Conservation (phyloP, 2,329 filamentous ascomycete genomes). For the Trichoderma guizhouense region DNA sequence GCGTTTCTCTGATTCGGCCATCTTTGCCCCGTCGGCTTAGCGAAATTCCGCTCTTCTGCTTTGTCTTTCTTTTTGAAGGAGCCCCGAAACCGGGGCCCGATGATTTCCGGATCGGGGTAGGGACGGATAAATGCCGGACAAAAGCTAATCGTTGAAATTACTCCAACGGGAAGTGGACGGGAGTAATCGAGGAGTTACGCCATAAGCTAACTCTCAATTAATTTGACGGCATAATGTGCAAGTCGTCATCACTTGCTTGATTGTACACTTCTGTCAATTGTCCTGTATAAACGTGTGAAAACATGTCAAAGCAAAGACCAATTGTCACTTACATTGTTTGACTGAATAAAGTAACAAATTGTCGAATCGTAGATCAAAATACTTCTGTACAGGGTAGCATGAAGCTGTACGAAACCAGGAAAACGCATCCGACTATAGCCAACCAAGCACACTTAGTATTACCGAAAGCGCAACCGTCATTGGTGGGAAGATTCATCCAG, state of each 20-base stretch:
- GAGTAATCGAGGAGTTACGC: not conserved
- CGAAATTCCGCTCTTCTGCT: not conserved
- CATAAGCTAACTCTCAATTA: not conserved
- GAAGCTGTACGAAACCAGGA: not conserved
- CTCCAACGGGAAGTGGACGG: not conserved
- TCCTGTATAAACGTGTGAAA: not conserved
- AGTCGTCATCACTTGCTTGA: not conserved
- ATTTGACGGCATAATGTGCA: not conserved
- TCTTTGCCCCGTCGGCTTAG: not conserved
- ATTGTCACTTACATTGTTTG: not conserved
- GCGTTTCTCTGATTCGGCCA: not conserved
- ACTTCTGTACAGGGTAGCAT: not conserved
- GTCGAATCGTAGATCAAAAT: not conserved
- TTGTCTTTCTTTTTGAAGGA: too few relatives aligned
- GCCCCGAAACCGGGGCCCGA: not conserved
- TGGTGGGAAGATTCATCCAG: slow-evolving; percentile 8
- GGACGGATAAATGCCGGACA: not conserved
- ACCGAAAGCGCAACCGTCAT: slow-evolving; percentile 1
- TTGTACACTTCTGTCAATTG: not conserved
- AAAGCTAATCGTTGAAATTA: not conserved
- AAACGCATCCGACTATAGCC: not conserved
- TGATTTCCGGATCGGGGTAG: not conserved
- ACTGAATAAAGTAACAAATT: not conserved
- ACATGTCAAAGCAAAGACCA: not conserved
- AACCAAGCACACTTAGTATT: not conserved